Conservation (phyloP, 352 stramenopile genomes). For the Globisporangium polare region DNA sequence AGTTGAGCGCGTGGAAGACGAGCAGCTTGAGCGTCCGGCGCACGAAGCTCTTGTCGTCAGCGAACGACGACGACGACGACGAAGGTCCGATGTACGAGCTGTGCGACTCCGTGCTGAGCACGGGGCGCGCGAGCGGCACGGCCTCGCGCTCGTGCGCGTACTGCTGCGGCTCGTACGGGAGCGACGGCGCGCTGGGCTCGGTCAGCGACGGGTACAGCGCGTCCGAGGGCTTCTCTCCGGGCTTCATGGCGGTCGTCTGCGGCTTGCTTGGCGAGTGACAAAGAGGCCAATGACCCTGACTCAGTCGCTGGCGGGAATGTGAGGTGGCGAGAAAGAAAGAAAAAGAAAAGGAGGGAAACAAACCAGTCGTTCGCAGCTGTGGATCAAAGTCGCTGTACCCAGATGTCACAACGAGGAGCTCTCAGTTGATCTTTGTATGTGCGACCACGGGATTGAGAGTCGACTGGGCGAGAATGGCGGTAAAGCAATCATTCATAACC, state of each 20-base stretch:
- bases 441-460: too few species aligned
- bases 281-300: neutral
- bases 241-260: conserved; percentile 5
- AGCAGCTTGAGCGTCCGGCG: conserved; percentile 41
- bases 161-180: conserved; percentile 7
- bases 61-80: neutral
- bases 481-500: neutral
- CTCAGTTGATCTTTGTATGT: neutral
- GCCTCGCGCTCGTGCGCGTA: conserved; percentile 12
- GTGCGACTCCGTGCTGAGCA: conserved; percentile 5
- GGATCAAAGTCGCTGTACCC: neutral
- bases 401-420: too few species aligned
- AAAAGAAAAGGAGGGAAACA: neutral
- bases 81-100: conserved; percentile 21
- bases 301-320: neutral
- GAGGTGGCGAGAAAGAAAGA: neutral
- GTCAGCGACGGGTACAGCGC: conserved; percentile 28
- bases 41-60: conserved; percentile 21
- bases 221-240: conserved; percentile 15
- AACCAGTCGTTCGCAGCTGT: neutral
- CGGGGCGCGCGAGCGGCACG: conserved; percentile 22
- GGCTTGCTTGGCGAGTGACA: neutral
- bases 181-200: conserved; percentile 24
- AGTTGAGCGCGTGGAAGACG: conserved; percentile 62
- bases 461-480: too few species aligned